Evolutionary conservation across 441 rosid genomes (phyloP).

Genomic region (Adansonia grandidieri): DNA sequence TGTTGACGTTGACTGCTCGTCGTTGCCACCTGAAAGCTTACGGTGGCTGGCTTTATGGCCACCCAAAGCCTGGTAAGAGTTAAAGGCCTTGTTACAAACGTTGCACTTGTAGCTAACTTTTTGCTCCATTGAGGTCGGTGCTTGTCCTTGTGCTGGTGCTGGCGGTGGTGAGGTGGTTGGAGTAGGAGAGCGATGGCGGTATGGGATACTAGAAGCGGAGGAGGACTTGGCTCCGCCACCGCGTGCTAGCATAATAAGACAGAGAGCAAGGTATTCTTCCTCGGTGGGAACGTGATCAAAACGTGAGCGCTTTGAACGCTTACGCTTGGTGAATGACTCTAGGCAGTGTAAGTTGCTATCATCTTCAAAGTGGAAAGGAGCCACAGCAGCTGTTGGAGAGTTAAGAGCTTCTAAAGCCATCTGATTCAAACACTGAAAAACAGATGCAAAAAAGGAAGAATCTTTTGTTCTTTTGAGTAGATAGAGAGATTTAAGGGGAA

Average conservation of each 20-base stretch:
- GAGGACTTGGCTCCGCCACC: constrained; percentile 38
- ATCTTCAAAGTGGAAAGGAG: constrained; percentile 58
- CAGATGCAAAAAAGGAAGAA: not conserved
- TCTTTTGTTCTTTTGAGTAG: not conserved
- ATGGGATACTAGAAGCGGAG: constrained; percentile 22
- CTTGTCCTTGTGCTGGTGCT: constrained; percentile 7
- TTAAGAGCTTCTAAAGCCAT: constrained; percentile 86
- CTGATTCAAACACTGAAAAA: constrained; percentile 14
- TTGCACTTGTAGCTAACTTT: constrained; percentile 56
- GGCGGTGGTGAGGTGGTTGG: constrained; percentile 21
- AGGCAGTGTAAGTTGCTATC: constrained; percentile 37
- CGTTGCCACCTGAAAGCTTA: constrained; percentile 45
- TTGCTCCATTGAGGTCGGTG: constrained; percentile 22
- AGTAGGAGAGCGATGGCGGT: constrained; percentile 35
- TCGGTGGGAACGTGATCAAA: constrained; percentile 59
- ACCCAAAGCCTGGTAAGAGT: constrained; percentile 85
- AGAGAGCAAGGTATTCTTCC: constrained; percentile 93
- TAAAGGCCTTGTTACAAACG: constrained; percentile 73
- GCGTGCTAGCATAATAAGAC: constrained; percentile 92
- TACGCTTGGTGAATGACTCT: constrained; percentile 77
- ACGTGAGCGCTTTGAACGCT: constrained; percentile 67
- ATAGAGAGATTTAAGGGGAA: not conserved
- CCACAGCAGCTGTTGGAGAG: constrained; percentile 58
- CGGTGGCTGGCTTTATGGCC: constrained; percentile 95
- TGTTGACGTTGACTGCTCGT: constrained; percentile 44